A percentile compares a stretch with the other conserved stretches of the same genome.
phyloP scores from a whole-genome alignment of 306 rosid genomes.

The Pyrus communis region DNA sequence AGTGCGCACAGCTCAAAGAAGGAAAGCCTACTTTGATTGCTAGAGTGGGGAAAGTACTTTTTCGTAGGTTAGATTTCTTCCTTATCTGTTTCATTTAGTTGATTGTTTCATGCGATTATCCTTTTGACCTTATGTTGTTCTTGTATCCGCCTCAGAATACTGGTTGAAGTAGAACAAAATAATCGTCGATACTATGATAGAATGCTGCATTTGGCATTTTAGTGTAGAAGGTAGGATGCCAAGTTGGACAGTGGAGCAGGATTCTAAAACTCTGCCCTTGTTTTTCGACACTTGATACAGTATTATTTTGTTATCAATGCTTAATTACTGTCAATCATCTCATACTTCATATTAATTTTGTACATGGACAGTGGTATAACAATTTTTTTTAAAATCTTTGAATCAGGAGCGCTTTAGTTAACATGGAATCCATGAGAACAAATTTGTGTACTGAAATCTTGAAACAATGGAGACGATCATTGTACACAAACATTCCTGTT shows the following conservation, averaged over 20 bases:
- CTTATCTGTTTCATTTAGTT: not conserved
- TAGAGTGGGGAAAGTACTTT: constrained; percentile 39
- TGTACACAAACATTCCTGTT: constrained; percentile 27
- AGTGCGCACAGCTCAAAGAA: not conserved
- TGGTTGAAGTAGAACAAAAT: not conserved
- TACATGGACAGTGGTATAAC: not conserved
- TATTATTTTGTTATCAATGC: not conserved
- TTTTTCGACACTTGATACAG: not conserved
- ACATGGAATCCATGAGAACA: constrained; percentile 8
- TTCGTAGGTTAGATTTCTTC: constrained; percentile 26
- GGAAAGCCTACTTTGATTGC: constrained; percentile 26
- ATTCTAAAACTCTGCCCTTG: not conserved
- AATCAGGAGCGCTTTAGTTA: constrained; percentile 16
- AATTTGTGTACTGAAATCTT: constrained; percentile 8
- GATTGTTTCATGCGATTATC: not conserved
- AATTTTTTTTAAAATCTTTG: not conserved
- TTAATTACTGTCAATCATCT: not conserved
- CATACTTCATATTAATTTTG: not conserved
- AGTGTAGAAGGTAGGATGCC: not conserved
- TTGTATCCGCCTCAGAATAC: not conserved
- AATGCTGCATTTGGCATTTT: not conserved
- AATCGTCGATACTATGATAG: not conserved
- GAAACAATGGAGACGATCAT: constrained; percentile 13
- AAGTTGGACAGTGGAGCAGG: not conserved
- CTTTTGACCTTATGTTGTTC: not conserved